Evolutionary conservation across 1,284 basidiomycete species (phyloP).

Genomic region (Tilletia walkeri): DNA sequence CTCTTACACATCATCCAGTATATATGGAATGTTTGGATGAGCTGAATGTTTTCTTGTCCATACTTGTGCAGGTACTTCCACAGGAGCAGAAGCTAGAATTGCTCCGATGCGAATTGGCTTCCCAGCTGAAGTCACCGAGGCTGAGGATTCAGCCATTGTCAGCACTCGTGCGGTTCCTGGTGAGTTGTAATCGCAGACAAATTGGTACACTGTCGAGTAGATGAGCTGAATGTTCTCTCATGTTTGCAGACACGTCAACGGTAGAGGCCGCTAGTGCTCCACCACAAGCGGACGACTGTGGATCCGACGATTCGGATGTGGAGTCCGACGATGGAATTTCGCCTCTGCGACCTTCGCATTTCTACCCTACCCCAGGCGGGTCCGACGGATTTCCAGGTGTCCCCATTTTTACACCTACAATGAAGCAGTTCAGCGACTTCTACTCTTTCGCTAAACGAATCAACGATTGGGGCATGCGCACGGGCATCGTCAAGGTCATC

Average conservation of each 20-base stretch:
- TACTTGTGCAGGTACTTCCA: no score
- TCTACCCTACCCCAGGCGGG: constrained; percentile 16
- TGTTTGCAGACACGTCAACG: no score
- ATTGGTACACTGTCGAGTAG: no score
- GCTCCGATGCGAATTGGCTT: no score
- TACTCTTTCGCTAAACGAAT: constrained; percentile 50
- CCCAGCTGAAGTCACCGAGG: neutral
- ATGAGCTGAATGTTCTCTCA: no score
- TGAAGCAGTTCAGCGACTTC: constrained; percentile 53
- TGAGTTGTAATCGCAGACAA: no score
- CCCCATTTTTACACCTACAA: constrained; percentile 54
- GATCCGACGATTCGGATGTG: neutral
- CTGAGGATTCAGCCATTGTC: neutral
- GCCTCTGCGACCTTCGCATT: neutral
- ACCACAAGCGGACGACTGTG: neutral
- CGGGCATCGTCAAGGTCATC: constrained; percentile 52
- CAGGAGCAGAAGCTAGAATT: no score
- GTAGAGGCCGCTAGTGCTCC: no score
- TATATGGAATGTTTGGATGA: no score
- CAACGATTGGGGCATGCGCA: constrained; percentile 53
- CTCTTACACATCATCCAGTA: no score
- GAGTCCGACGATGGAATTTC: constrained; percentile 13
- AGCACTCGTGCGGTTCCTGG: no score
- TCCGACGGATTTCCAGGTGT: constrained; percentile 28
- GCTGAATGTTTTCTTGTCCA: no score